phyloP scores from a whole-genome alignment of 2,329 filamentous ascomycete genomes.

The Thelonectria olida region DNA sequence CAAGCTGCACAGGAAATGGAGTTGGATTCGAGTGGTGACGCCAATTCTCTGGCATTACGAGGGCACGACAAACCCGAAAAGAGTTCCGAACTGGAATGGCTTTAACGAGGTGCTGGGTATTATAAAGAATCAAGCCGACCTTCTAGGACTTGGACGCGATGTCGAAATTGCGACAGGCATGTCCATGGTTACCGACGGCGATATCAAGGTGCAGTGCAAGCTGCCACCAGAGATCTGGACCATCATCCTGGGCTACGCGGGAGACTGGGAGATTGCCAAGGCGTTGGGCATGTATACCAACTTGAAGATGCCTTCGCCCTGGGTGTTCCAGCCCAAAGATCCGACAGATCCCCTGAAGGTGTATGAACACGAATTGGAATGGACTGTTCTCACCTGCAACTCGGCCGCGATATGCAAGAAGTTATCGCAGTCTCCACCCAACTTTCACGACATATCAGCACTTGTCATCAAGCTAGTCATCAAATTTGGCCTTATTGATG shows the following conservation, averaged over 20 bases:
- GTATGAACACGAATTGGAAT: conserved; percentile 83
- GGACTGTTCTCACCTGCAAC: conserved; percentile 80
- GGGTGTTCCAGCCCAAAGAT: conserved; percentile 68
- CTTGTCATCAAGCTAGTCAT: conserved; percentile 89
- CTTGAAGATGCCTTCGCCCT: conserved; percentile 75
- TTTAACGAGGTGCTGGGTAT: conserved; percentile 78
- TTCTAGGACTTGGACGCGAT: conserved; percentile 78
- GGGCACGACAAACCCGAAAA: conserved; percentile 57
- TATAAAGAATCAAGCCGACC: conserved; percentile 79
- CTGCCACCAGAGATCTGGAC: conserved; percentile 91
- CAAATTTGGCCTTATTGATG: conserved; percentile 84
- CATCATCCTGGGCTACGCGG: conserved; percentile 83
- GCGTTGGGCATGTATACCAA: conserved; percentile 84
- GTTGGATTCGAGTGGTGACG: conserved; percentile 83
- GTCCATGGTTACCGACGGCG: conserved; percentile 45
- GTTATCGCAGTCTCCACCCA: conserved; percentile 75
- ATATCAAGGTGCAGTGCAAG: conserved; percentile 49
- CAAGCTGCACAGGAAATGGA: conserved; percentile 85
- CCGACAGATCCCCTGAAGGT: conserved; percentile 73
- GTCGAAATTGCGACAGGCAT: conserved; percentile 64
- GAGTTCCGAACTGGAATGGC: conserved; percentile 68
- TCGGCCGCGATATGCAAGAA: conserved; percentile 77
- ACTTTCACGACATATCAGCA: conserved; percentile 76
- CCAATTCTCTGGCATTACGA: conserved; percentile 87
- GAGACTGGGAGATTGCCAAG: conserved; percentile 90